Base-by-base conservation (phyloP, 2,329 filamentous ascomycete species). In the Penicillium sp. region DNA sequence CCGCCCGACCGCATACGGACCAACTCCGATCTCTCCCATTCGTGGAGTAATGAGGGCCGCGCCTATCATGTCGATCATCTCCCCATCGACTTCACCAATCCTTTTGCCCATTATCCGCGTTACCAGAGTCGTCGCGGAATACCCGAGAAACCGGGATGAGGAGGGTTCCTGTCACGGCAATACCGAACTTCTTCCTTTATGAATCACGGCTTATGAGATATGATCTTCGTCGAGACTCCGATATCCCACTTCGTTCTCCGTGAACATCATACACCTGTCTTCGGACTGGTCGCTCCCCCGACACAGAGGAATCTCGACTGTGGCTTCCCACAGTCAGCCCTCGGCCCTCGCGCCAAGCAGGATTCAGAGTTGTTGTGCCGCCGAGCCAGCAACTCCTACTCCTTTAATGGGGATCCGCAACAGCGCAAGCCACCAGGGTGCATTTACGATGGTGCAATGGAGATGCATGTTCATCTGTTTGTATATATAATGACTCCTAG, bases 41-140 rank as follows among this genome's bases (percentile, higher is more conserved):
- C 66, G 3, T 70, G 65, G 62, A 69, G 65, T 50, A 64, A 63
- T 18, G 69, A 72, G 25, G 69, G 64, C 2, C 64, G 60, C 31
- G 66, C 65, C 15, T 55, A 61, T 21, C 53, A 58, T n/a, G 53
- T 59, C 7, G 62, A 62, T 23, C 54, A 57, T n/a, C 54, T 55
- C 41, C 55, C 64, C 7, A 60, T 62, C 29, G 65, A 68, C 46
- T 68, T 67, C 38, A 66, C 63, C 25, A 55, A 57, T 46, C 55
- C 58, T 21, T 57, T 59, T 37, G 23, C 32, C 27, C 54, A 44
- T 18, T 60, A 60, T 31, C 50, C 59, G 25, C 51, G 50, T 16
- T 47, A 59, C 35, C 45, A 52, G 3, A 49, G 41, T 12, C 46
- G 50, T n/a, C 46, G 31, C 15, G 55, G 52, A 21, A 59, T 58